Evolutionary conservation across 2,329 filamentous ascomycete species (phyloP), one percentile per base, ranked within the genome.

Genomic region (Fonsecaea nubica): DNA sequence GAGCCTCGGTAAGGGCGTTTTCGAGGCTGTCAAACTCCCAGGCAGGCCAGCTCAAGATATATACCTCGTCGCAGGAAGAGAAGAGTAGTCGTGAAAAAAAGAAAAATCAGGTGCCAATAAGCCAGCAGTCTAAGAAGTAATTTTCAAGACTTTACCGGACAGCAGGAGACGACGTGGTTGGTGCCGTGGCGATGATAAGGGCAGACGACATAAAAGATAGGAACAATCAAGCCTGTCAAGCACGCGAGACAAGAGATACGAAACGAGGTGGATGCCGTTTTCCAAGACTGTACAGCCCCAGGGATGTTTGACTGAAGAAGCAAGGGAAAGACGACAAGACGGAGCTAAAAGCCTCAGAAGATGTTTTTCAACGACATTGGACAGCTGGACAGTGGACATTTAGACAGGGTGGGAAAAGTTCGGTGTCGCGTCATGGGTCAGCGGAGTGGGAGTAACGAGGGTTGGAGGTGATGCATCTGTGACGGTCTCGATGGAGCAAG

Each of bases 381-480:
- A 55, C 13, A n/a, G 52, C 15, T 32, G 18, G 10, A n/a, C 45
- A 25, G 53, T 57, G 36, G 57, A 55, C 7, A 57, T 50, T 40
- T 68, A 60, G 57, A 60, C 45, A 56, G 58, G 40, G 36, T 66
- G 48, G 58, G 58, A 48, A 45, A 52, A 40, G 35, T 30, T 61
- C 66, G 66, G 63, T 59, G 42, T 42, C n/a, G 67, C 64, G 59
- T 67, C 63, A 67, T 61, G 54, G 45, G 40, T 58, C 64, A 62
- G 35, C 57, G 48, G 40, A 25, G 35, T 36, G 33, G 63, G 42
- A 32, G 58, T 53, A 36, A 48, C 33, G 50, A 54, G 55, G 48
- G 45, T 55, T 56, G 65, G 63, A 69, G 63, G 63, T 69, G 55
- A 25, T 25, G 45, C 45, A 50, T 50, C 45, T 50, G 45, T n/a